Evolutionary conservation across 805 yeast genomes (phyloP).

Genomic region (Yarrowia porcina): DNA sequence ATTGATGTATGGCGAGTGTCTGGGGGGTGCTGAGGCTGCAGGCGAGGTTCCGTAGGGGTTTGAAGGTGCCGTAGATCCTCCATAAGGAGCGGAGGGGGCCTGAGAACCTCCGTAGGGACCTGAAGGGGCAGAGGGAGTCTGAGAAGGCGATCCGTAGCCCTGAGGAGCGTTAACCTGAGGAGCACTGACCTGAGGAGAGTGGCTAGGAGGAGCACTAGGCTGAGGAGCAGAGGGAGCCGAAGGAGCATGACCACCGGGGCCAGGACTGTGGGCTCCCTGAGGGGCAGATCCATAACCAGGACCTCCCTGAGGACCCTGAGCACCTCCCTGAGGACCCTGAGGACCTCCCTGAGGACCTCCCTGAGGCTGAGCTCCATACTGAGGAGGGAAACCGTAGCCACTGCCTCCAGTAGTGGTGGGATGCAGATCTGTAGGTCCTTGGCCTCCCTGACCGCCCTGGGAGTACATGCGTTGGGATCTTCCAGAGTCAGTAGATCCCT

Average conservation of each 20-base stretch:
- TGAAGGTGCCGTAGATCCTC: too few species aligned
- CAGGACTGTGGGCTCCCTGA: too few species aligned
- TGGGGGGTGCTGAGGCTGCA: neutral
- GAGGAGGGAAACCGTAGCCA: conserved; percentile 3
- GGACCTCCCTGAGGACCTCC: neutral
- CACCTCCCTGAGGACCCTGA: too few species aligned
- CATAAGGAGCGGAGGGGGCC: too few species aligned
- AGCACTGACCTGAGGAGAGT: neutral
- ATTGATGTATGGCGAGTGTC: conserved; percentile 22
- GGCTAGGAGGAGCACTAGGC: neutral
- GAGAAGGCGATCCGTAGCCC: neutral
- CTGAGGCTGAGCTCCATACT: neutral
- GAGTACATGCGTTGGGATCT: neutral
- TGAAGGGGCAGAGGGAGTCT: neutral
- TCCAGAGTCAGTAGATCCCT: conserved; percentile 10
- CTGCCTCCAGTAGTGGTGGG: neutral
- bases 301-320: too few species aligned
- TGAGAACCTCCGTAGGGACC: too few species aligned
- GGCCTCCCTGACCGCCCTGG: conserved; percentile 8
- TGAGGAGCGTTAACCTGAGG: neutral
- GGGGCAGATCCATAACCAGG: too few species aligned
- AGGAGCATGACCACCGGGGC: too few species aligned
- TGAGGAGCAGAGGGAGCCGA: neutral
- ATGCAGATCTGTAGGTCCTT: neutral
- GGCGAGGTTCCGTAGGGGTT: neutral